Evolutionary conservation across 139 green algal species (phyloP).

Genomic region (Diplosphaera chodatii): DNA sequence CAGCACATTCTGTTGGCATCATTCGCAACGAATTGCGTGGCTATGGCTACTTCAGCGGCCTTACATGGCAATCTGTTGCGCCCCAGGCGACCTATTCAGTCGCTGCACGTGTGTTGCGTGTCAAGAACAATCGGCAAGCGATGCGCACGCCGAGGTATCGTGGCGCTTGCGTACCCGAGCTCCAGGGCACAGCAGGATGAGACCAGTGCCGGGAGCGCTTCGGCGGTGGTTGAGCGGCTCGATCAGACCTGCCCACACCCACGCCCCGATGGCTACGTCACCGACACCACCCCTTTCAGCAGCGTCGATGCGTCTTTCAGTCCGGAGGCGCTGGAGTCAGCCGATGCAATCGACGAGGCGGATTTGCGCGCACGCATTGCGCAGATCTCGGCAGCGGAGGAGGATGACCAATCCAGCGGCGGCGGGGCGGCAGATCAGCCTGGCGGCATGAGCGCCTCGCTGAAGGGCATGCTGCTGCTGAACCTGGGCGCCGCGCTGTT

Average conservation of each 20-base stretch:
- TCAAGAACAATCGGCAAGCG: too few relatives aligned
- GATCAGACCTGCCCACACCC: not conserved
- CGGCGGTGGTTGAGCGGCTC: not conserved
- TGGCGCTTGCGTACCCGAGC: not conserved
- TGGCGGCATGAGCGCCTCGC: not conserved
- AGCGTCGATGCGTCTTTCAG: not conserved
- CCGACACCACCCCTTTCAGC: not conserved
- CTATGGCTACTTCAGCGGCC: too few relatives aligned
- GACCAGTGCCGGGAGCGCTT: not conserved
- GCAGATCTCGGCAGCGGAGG: not conserved
- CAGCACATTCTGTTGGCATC: too few relatives aligned
- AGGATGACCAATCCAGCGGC: not conserved
- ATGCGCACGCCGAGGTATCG: too few relatives aligned
- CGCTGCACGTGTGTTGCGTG: too few relatives aligned
- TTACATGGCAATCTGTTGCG: too few relatives aligned
- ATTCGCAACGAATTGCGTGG: too few relatives aligned
- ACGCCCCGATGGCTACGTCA: not conserved
- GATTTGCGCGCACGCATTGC: not conserved
- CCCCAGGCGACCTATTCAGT: too few relatives aligned
- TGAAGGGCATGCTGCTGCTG: slow-evolving; percentile 32
- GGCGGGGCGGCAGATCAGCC: not conserved
- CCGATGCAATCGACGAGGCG: not conserved
- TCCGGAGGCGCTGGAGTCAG: not conserved
- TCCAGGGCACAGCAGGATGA: not conserved
- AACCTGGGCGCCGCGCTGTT: slow-evolving; percentile 32